Evolutionary conservation across 2,329 filamentous ascomycete genomes (phyloP).

Genomic region (Rachicladosporium sp.): DNA sequence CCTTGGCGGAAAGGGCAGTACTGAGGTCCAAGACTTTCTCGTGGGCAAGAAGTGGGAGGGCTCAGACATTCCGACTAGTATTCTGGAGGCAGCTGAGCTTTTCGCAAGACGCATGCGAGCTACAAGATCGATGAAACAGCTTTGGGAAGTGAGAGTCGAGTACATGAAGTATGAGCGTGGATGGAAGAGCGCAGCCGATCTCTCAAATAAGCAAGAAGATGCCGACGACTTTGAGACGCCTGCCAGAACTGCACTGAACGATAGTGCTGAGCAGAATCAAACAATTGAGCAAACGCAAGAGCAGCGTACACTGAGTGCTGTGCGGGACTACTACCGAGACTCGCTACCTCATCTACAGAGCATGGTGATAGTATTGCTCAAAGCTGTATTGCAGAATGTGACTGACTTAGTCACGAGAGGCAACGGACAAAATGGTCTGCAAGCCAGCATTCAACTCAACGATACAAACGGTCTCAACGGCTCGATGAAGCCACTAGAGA

Average conservation of each 20-base stretch:
- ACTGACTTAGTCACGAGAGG: slow-evolving; percentile 62
- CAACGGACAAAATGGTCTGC: slow-evolving; percentile 35
- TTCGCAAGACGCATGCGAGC: slow-evolving; percentile 85
- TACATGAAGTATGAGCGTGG: slow-evolving; percentile 89
- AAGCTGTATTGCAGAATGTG: slow-evolving; percentile 76
- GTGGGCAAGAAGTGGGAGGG: slow-evolving; percentile 84
- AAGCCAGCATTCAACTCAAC: slow-evolving; percentile 34
- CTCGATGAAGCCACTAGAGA: slow-evolving; percentile 26
- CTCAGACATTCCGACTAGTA: slow-evolving; percentile 86
- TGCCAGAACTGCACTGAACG: slow-evolving; percentile 16
- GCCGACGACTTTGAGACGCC: slow-evolving; percentile 24
- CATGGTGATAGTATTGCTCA: slow-evolving; percentile 81
- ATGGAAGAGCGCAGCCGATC: slow-evolving; percentile 51
- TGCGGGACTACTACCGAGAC: slow-evolving; percentile 71
- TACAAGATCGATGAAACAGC: slow-evolving; percentile 77
- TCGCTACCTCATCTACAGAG: slow-evolving; percentile 82
- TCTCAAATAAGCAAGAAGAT: slow-evolving; percentile 15
- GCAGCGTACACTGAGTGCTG: slow-evolving; percentile 30
- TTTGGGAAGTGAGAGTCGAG: slow-evolving; percentile 86
- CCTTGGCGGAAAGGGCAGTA: slow-evolving; percentile 76
- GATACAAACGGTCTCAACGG: slow-evolving; percentile 18
- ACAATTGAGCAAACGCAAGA: slow-evolving; percentile 14
- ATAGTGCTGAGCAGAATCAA: slow-evolving; percentile 21
- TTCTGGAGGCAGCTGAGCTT: slow-evolving; percentile 84
- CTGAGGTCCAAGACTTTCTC: slow-evolving; percentile 64